Evolutionary conservation across 2,329 filamentous ascomycete species (phyloP), one percentile per base, ranked within the genome.

Genomic region (Penicillium sp.): DNA sequence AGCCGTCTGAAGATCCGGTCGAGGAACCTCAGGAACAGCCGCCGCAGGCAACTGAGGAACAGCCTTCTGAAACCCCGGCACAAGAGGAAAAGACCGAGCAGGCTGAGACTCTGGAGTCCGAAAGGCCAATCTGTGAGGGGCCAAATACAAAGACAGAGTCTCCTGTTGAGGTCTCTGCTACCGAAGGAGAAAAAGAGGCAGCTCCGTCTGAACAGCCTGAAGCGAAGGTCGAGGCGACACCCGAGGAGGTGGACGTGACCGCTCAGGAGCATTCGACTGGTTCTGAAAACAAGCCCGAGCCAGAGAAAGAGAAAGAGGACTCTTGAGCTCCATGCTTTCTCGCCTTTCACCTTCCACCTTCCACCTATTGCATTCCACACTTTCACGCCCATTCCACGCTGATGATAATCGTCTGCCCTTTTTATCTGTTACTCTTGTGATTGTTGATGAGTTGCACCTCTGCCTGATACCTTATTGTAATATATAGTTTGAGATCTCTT

Each of bases 401-500:
- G 27, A 44, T 43, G 41, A 43, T 35, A 41, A 41, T 39, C 38
- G 31, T 35, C 22, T 45, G 31, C 52, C 34, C 5, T 19, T 46
- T 30, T 30, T 25, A 25, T n/a, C 35, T 16, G 14, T 29, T 34
- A 38, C 36, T 29, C 41, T 35, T 34, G 12, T 16, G 16, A 25
- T 22, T 16, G 13, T 28, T 11, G 41, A 46, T 40, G 14, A 25
- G 29, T 29, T 13, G 30, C 41, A 35, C 25, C 18, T 40, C 22
- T 38, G 14, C 8, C 25, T 19, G 39, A 53, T 46, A 53, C 46
- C 44, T 56, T 50, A 42, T 52, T 55, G 54, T 57, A 57, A 61
- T 59, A 61, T 59, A 57, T 60, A 60, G 53, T 52, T 50, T 45
- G 57, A 53, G 55, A 55, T 49, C 22, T 57, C 44, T 46, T 57